These are phyloP conservation scores for Fraxinus paxiana DNA, from an alignment of 305 asterid genomes.

Conservation along the genomic window DNA sequence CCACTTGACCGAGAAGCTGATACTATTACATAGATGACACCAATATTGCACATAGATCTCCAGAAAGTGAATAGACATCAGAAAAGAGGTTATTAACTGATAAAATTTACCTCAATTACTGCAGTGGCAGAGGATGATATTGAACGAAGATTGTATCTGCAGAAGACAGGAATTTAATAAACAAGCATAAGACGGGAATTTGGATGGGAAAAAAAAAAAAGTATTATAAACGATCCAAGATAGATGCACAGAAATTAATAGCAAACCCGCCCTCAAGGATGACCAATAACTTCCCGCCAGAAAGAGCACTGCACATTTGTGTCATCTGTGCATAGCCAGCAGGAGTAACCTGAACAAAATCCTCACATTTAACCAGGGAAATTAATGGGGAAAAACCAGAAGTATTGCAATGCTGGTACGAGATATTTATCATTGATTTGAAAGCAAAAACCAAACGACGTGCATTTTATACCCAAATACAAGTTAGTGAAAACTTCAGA, in stretches of 20 bases:
- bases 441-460: constrained; percentile 2
- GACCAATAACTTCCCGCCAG: constrained; percentile 86
- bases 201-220: background rate
- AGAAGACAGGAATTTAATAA: constrained; percentile 22
- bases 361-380: background rate
- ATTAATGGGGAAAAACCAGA: background rate
- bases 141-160: constrained; percentile 93
- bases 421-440: constrained; percentile 5
- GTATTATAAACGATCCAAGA: constrained; percentile 11
- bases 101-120: constrained; percentile 67
- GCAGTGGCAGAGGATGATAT: constrained; percentile 88
- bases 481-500: constrained; percentile 8
- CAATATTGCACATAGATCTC: background rate
- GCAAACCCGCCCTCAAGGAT: constrained; percentile 98
- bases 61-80: background rate
- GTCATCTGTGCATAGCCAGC: constrained; percentile 91
- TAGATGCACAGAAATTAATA: constrained; percentile 19
- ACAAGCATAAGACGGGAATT: constrained; percentile 12
- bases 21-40: background rate
- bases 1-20: background rate
- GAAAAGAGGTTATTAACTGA: constrained; percentile 17
- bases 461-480: constrained; percentile 11
- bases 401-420: background rate
- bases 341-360: constrained; percentile 65
- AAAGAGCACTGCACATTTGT: constrained; percentile 60